Base-by-base conservation (phyloP, 495 filamentous ascomycete genomes). In the Sordaria brevicollis region DNA sequence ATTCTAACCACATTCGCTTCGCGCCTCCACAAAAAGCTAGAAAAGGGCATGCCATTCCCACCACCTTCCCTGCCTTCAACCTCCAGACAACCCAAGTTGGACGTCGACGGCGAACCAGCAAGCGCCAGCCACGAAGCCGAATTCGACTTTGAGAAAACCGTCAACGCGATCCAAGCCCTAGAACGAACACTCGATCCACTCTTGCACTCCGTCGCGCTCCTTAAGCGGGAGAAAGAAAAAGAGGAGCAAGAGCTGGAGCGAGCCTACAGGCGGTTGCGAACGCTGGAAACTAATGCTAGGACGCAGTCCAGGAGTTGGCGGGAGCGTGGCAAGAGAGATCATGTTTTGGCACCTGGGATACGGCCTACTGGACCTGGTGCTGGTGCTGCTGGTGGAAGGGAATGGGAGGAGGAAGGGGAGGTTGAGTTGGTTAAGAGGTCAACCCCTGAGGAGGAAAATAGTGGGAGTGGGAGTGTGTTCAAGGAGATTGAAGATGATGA, bases 21-120 rank as follows among this genome's bases (percentile, higher is more conserved):
- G 15, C 75, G 81, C 0, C 69, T 84, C 13, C 76, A 76, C 57
- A 69, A 68, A 15, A 82, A 82, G 70, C 74, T 83, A 0, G 68
- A 68, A 19, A 74, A 75, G 36, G 82, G 82, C 25, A 75, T 84
- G 65, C 82, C 82, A 1, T 85, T 85, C 66, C 83, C 83, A 1
- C 81, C 80, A 0, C 75, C 67, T 66, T 76, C 69, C 4, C 33
- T 68, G 6, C 43, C 66, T 1, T 35, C 67, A 2, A 7, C 17
- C 65, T 8, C 43, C 13, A 66, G 15, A 19, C 15, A 41, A 73
- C 31, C 54, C 41, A 19, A 57, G n/a, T n/a, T n/a, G 10, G 36
- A 66, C 13, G 10, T 36, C 17, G 67, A 39, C 6, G 70, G 39
- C 19, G 43, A 65, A 68, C 19, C 54, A 7, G 54, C 19, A 21